Percentiles rank a stretch among this genome's conserved stretches.
Evolutionary conservation across 495 filamentous ascomycete species (phyloP).

Genomic region (Talaromyces trachyspermus): DNA sequence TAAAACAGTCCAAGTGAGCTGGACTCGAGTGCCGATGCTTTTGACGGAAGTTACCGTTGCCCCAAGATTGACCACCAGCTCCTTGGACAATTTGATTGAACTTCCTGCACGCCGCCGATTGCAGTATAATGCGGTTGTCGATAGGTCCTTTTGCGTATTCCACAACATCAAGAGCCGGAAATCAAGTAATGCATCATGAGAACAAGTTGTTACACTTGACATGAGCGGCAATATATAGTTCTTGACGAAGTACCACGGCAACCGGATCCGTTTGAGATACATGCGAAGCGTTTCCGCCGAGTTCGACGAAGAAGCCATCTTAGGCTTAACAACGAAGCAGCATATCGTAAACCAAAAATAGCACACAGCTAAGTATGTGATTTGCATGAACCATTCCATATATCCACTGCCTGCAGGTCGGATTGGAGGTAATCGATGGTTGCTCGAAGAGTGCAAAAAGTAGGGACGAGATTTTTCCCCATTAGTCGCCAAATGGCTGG

Average conservation of each 20-base stretch:
- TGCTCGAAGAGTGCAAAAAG: constrained; percentile 2
- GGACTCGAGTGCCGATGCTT: constrained; percentile 9
- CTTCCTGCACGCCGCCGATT: constrained; percentile 34
- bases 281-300: constrained; percentile 29
- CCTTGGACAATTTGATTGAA: constrained; percentile 36
- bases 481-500: constrained; percentile 6
- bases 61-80: constrained; percentile 17
- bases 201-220: constrained; percentile 45
- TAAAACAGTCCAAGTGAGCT: constrained; percentile 13
- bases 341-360: constrained; percentile 43
- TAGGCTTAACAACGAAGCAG: constrained; percentile 36
- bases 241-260: constrained; percentile 33
- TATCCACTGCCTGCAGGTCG: not conserved
- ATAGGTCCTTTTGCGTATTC: constrained; percentile 39
- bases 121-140: constrained; percentile 43
- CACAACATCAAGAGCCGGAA: constrained; percentile 45
- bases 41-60: constrained; percentile 12
- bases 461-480: not conserved
- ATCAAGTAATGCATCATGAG: constrained; percentile 38
- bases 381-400: not conserved
- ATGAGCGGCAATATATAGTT: constrained; percentile 47
- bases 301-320: constrained; percentile 4
- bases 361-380: constrained; percentile 31
- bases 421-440: constrained; percentile 5
- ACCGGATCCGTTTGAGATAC: constrained; percentile 38